Conservation (phyloP, 148 eudicot genomes). For the Euryodendron excelsum region DNA sequence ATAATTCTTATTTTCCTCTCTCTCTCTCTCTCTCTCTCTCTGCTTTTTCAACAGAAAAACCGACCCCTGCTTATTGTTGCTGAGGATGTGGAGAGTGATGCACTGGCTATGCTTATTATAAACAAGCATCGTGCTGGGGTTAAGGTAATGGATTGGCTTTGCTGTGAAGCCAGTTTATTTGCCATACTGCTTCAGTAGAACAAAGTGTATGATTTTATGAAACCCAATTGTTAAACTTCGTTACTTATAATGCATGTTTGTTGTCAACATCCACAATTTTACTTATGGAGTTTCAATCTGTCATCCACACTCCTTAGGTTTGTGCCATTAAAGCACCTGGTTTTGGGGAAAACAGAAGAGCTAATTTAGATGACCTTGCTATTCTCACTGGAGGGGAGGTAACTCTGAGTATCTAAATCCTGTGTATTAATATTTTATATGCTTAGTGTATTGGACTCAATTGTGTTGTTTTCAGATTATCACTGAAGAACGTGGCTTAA, state of each 20-base stretch:
- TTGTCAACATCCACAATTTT: constrained; percentile 1
- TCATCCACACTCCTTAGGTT: constrained; percentile 41
- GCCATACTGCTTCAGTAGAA: neutral
- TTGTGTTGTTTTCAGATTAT: constrained; percentile 52
- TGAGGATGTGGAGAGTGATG: constrained; percentile 89
- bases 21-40: constrained; percentile 21
- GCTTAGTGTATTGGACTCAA: constrained; percentile 10
- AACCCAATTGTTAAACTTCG: neutral
- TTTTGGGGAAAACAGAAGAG: constrained; percentile 91
- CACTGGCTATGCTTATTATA: constrained; percentile 68
- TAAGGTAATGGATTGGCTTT: constrained; percentile 45
- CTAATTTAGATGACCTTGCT: constrained; percentile 84
- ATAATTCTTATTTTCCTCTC: constrained; percentile 11
- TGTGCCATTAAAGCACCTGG: constrained; percentile 99
- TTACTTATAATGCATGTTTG: neutral
- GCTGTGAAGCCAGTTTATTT: constrained; percentile 6
- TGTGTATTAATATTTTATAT: constrained; percentile 1
- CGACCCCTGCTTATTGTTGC: constrained; percentile 82
- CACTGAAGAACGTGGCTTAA: constrained; percentile 70
- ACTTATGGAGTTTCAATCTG: neutral
- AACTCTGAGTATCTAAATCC: constrained; percentile 18
- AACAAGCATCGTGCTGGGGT: constrained; percentile 90
- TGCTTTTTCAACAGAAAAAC: constrained; percentile 42
- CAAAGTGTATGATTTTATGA: neutral
- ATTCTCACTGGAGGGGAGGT: constrained; percentile 96